phyloP scores from a whole-genome alignment of 768 basidiomycete species.

The Boletales sp. region DNA sequence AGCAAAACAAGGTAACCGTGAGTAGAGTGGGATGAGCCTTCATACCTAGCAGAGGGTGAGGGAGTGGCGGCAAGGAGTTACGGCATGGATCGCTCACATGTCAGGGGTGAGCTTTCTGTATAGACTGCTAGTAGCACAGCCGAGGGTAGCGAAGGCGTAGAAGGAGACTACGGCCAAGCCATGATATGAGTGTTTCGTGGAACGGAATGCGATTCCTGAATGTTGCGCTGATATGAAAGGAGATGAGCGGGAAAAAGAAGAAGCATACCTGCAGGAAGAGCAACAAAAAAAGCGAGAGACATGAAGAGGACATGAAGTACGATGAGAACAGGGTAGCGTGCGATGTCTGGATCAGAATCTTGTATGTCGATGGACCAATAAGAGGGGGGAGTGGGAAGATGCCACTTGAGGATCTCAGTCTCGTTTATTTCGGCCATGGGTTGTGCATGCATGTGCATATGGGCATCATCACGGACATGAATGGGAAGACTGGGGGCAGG shows the following conservation, averaged over 20 bases:
- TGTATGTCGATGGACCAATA: constrained; percentile 83
- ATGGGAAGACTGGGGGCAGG: constrained; percentile 2
- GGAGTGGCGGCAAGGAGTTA: neutral
- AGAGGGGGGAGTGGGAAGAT: constrained; percentile 71
- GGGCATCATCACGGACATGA: constrained; percentile 30
- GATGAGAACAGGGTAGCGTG: constrained; percentile 68
- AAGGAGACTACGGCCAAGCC: constrained; percentile 58
- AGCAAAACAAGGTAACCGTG: constrained; percentile 60
- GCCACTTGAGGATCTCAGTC: constrained; percentile 60
- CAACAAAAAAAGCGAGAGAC: constrained; percentile 77
- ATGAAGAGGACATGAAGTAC: constrained; percentile 70
- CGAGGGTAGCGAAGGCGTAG: constrained; percentile 57
- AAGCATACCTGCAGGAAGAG: constrained; percentile 71
- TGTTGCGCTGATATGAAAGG: neutral
- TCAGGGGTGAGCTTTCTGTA: constrained; percentile 81
- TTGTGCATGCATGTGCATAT: constrained; percentile 45
- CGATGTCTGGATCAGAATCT: constrained; percentile 37
- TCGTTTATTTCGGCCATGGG: constrained; percentile 72
- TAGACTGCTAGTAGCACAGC: constrained; percentile 61
- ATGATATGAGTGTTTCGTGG: constrained; percentile 67
- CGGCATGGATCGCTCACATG: constrained; percentile 51
- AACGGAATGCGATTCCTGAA: constrained; percentile 76
- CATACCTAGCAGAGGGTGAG: constrained; percentile 51
- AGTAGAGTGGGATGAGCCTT: constrained; percentile 56
- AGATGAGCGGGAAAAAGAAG: neutral